phyloP scores from a whole-genome alignment of 768 basidiomycete species.

The Leccinum obscurum region DNA sequence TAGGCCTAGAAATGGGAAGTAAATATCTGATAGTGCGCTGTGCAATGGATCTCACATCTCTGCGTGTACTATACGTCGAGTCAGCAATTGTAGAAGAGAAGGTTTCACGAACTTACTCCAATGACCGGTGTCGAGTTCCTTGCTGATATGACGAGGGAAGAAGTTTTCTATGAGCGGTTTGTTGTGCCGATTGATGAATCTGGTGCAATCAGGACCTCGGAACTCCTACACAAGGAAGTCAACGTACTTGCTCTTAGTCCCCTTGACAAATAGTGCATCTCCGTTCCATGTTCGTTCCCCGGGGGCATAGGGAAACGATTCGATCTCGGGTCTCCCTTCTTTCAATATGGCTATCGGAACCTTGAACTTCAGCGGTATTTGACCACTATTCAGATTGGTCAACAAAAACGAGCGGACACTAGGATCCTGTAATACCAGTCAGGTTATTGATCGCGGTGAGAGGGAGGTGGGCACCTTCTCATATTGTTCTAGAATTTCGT shows the following conservation, averaged over 20 bases:
- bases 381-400: slow-evolving; percentile 63
- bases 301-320: slow-evolving; percentile 73
- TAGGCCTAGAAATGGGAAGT: slow-evolving; percentile 39
- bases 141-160: slow-evolving; percentile 70
- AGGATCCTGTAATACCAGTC: slow-evolving; percentile 55
- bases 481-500: slow-evolving; percentile 56
- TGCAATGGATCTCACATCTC: slow-evolving; percentile 50
- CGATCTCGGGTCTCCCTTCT: slow-evolving; percentile 63
- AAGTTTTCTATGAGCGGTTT: slow-evolving; percentile 58
- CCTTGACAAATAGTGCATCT: slow-evolving; percentile 73
- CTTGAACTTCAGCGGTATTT: slow-evolving; percentile 57
- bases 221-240: background rate
- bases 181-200: slow-evolving; percentile 77
- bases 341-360: slow-evolving; percentile 71
- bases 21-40: background rate
- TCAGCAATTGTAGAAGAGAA: slow-evolving; percentile 7
- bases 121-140: slow-evolving; percentile 73
- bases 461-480: slow-evolving; percentile 53
- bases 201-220: slow-evolving; percentile 25
- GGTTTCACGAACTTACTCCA: slow-evolving; percentile 62
- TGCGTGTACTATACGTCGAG: slow-evolving; percentile 61
- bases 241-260: slow-evolving; percentile 68
- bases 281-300: slow-evolving; percentile 56
- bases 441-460: background rate
- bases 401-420: slow-evolving; percentile 79